Evolutionary conservation across 164 flowering plant genomes (phyloP).

Genomic region (Magnolia officinalis): DNA sequence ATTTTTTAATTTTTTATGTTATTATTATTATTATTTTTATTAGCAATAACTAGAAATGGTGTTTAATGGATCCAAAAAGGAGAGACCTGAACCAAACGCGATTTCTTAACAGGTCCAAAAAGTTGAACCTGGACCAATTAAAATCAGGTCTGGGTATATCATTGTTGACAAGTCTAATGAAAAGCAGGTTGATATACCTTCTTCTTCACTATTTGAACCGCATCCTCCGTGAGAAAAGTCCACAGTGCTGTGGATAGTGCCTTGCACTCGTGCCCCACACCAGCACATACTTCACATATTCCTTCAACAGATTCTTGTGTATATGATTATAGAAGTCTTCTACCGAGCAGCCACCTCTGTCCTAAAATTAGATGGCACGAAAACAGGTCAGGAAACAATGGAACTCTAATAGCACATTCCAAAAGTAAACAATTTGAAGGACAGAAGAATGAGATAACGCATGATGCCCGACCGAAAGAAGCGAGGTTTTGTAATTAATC

Average conservation of each 20-base stretch:
- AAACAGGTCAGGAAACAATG: not conserved
- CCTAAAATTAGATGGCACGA: constrained; percentile 38
- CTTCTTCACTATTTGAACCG: constrained; percentile 97
- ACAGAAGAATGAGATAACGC: not conserved
- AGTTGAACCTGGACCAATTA: too few relatives aligned
- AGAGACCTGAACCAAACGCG: too few relatives aligned
- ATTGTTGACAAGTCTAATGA: too few relatives aligned
- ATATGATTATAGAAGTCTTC: constrained; percentile 96
- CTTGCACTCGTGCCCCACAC: constrained; percentile 98
- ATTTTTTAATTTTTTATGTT: too few relatives aligned
- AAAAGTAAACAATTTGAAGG: not conserved
- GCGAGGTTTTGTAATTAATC: too few relatives aligned
- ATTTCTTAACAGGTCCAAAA: too few relatives aligned
- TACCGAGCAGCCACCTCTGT: constrained; percentile 93
- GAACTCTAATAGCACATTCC: not conserved
- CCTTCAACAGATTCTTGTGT: constrained; percentile 86
- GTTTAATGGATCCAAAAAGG: too few relatives aligned
- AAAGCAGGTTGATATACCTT: constrained; percentile 44
- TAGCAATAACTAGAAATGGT: too few relatives aligned
- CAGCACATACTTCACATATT: constrained; percentile 75
- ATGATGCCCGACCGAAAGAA: too few relatives aligned
- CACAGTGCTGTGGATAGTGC: constrained; percentile 98
- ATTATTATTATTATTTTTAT: too few relatives aligned
- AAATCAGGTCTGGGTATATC: too few relatives aligned
- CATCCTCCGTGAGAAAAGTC: constrained; percentile 87